Evolutionary conservation across 345 rosid genomes (phyloP).

Genomic region (Rhodamnia rubescens): DNA sequence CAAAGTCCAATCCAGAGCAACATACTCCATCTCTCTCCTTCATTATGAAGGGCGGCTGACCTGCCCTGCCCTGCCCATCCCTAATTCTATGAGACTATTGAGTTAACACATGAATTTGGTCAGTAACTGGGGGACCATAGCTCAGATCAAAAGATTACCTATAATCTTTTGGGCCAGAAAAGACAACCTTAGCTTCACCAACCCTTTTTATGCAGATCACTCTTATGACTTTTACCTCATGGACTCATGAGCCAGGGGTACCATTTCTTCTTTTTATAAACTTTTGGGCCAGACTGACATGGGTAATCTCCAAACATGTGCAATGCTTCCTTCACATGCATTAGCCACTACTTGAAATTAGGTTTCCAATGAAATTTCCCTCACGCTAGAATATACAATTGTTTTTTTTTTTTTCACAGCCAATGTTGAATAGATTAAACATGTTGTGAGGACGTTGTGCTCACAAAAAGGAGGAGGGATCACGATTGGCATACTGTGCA

Average conservation of each 20-base stretch:
- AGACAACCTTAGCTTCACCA: neutral
- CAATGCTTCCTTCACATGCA: neutral
- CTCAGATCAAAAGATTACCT: neutral
- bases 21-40: neutral
- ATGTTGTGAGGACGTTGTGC: neutral
- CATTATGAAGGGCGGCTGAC: neutral
- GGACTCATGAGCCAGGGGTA: neutral
- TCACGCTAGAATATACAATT: neutral
- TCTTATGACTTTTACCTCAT: neutral
- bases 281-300: neutral
- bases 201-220: neutral
- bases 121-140: neutral
- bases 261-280: neutral
- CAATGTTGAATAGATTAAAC: neutral
- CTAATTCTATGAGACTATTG: neutral
- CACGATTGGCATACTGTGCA: neutral
- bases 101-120: neutral
- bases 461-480: neutral
- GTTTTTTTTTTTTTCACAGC: neutral
- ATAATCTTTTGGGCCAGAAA: neutral
- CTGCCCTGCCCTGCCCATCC: neutral
- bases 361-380: neutral
- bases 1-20: neutral
- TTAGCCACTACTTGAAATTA: neutral
- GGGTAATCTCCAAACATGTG: neutral